Base-by-base conservation (phyloP, 1,284 basidiomycete species). In the Trametes versicolor region DNA sequence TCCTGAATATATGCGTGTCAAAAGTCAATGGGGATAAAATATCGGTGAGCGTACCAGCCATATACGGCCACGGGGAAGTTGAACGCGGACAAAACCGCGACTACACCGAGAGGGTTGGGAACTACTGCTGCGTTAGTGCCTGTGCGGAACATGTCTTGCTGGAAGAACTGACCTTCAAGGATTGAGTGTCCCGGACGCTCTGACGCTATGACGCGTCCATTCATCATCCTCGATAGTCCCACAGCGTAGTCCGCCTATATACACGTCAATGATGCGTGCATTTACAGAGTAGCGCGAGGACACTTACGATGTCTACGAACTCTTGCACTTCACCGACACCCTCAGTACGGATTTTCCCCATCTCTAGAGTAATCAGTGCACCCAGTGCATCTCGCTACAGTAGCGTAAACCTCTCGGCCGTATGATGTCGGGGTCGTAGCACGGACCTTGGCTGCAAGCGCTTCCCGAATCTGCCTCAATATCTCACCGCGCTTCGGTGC, bases 261-360 rank as follows among this genome's bases (percentile, higher is more conserved):
- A 13, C 0, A 10, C 36, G 41, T 55, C 10, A 50, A 21, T 36
- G 59, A 62, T 21, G 53, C 41, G 7, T 29, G 19, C 4, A 10
- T 36, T 32, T 8, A 32, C 29, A 32, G 29, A 15, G 32, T 50
- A 36, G 23, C 37, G 5, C 37, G 15, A n/a, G 21, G 7, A 56
- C 39, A 75, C 77, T 70, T 73, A 95, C 95, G 63, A 97, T 95
- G 76, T 98, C 96, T 65, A 98, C 87, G 71, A 97, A 96, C 80
- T 98, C 95, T 75, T 96, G 94, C 1, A 98, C 95, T 80, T 98
- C 96, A 21, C 96, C 96, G 51, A 91, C 84, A 37, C 96, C 96
- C 76, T 98, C 96, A n/a, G 92, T 91, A 72, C 85, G 86, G 70
- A 98, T 96, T 80, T 99, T 99, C 75, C 97, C 96, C 96, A 98